Evolutionary conservation across 371 early-diverging fungal genomes (phyloP), one percentile per base, ranked within the genome.

Genomic region (Lichtheimia ramosa): DNA sequence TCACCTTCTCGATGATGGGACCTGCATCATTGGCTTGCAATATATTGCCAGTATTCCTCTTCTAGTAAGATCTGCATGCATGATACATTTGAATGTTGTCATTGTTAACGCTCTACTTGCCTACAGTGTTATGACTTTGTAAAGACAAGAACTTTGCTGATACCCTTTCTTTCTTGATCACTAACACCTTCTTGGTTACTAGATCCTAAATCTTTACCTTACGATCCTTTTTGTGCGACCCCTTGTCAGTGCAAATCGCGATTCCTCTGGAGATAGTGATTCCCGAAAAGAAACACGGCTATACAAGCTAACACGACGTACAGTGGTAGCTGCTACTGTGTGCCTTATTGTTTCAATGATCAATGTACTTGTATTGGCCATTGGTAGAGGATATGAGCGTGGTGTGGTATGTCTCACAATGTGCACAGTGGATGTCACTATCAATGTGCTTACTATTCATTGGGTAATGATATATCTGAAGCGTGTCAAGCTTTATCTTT

Each of bases 351-450:
- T 81, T 41, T 80, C 81, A 5, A 64, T 75, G 54, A 71, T 69
- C 40, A 84, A 84, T 52, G 74, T 83, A 0, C 43, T 79, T 7
- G 58, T 70, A 3, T 61, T 83, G 4, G 77, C 82, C 0, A 67
- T 77, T 49, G 70, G 73, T 14, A 59, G 69, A 10, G 83, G 85
- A 6, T 65, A 73, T 48, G 73, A 83, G 54, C 69, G 85, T n/a
- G 85, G 82, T 3, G 39, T 83, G 20, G 68, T 79, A 18, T 83
- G 84, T 56, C 56, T 83, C 8, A 79, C 76, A 1, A 69, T 69
- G 48, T 83, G 84, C 60, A 84, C 82, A 2, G 52, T 78, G 13
- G 83, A 84, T 65, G 82, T 84, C 13, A 84, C 85, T 6, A 65
- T 81, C 34, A 84, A 84, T 34, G 82, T 81, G 7, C 65, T 80